These are phyloP conservation scores for Botrytis cinerea DNA, from an alignment of 2,329 filamentous ascomycete genomes.

Conservation along the genomic window DNA sequence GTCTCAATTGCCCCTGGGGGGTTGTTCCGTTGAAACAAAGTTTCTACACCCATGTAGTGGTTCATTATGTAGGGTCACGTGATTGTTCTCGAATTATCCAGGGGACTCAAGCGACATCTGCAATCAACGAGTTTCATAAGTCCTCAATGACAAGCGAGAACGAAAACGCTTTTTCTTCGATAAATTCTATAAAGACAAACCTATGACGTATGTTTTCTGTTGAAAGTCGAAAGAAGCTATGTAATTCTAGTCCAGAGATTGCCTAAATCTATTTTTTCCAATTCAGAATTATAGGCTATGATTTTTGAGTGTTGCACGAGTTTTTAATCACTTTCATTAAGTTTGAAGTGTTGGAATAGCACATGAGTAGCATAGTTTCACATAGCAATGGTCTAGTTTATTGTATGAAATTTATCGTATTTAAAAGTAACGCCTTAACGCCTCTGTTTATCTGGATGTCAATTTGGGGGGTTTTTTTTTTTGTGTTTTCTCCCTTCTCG, in stretches of 20 bases:
- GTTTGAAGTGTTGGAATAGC: background rate
- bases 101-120: background rate
- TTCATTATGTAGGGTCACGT: background rate
- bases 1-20: too few relatives aligned
- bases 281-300: background rate
- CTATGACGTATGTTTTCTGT: background rate
- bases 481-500: background rate
- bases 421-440: background rate
- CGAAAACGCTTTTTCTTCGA: accelerated
- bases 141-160: too few relatives aligned
- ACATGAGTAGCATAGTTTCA: background rate
- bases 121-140: background rate
- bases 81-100: background rate
- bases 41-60: background rate
- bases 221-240: background rate
- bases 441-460: background rate
- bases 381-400: background rate
- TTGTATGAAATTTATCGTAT: background rate
- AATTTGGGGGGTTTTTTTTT: background rate
- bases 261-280: background rate
- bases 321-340: background rate
- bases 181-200: background rate
- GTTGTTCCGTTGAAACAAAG: background rate
- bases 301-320: background rate
- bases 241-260: background rate